phyloP scores from a whole-genome alignment of 1,284 basidiomycete genomes.

The Cystobasidium slooffiae region DNA sequence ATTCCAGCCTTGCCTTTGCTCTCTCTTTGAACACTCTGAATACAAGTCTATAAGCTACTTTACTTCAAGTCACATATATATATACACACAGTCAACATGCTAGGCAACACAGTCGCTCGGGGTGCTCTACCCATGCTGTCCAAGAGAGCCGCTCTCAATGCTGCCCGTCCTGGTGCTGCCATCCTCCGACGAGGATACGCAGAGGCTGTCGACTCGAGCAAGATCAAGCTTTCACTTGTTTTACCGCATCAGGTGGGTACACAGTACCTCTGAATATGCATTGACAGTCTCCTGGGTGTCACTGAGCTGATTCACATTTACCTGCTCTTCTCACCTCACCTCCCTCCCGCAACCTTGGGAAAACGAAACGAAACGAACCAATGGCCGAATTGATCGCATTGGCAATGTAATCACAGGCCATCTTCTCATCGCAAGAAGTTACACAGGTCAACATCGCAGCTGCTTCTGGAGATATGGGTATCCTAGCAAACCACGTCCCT shows the following conservation, averaged over 20 bases:
- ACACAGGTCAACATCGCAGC: conserved; percentile 92
- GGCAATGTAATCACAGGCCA: conserved; percentile 63
- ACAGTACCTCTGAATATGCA: too few species aligned
- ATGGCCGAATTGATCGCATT: conserved; percentile 1
- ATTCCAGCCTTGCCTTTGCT: too few species aligned
- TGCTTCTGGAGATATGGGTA: conserved; percentile 96
- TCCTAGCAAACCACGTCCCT: conserved; percentile 94
- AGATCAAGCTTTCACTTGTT: conserved; percentile 84
- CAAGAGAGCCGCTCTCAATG: conserved; percentile 24
- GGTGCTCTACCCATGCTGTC: conserved; percentile 29
- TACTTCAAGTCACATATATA: not conserved
- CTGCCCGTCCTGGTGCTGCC: conserved; percentile 12
- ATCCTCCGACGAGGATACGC: conserved; percentile 65
- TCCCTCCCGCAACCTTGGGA: not conserved
- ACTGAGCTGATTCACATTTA: not conserved
- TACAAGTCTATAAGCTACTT: not conserved
- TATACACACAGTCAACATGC: not conserved
- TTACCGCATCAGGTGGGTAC: conserved; percentile 86
- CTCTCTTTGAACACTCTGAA: too few species aligned
- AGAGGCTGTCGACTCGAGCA: conserved; percentile 71
- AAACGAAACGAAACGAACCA: not conserved
- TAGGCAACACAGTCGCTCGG: conserved; percentile 24
- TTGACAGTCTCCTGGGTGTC: too few species aligned
- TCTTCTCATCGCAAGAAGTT: conserved; percentile 84
- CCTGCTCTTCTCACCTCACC: not conserved